A percentile compares a stretch with the other conserved stretches of the same genome.
Conservation (phyloP, 148 eudicot genomes). For the Chenopodium formosanum region DNA sequence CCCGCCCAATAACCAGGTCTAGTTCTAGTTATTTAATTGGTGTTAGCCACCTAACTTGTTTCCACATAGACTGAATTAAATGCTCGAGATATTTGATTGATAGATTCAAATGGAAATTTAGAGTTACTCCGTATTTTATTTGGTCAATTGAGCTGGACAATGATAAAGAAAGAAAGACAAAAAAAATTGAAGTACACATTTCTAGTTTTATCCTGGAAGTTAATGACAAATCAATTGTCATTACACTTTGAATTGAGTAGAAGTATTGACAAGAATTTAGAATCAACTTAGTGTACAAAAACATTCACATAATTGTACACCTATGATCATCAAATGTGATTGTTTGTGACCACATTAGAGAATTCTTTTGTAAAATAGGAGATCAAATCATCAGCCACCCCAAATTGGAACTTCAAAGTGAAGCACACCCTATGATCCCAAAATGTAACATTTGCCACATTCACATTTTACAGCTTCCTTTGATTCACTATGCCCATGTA, state of each 20-base stretch:
- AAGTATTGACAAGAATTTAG: background rate
- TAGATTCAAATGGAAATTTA: no score
- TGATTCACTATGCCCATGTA: background rate
- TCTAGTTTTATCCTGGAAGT: no score
- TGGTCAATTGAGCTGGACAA: background rate
- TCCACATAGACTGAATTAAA: no score
- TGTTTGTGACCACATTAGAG: background rate
- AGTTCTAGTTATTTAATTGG: no score
- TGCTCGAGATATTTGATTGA: no score
- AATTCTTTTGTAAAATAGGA: background rate
- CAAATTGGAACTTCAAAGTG: background rate
- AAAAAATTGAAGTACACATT: no score
- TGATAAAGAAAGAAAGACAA: background rate
- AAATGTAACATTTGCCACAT: background rate
- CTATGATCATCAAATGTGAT: background rate
- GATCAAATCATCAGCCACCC: background rate
- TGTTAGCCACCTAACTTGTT: no score
- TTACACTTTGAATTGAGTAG: no score
- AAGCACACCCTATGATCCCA: background rate
- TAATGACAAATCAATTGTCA: no score
- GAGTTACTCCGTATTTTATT: no score
- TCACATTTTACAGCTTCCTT: conserved; percentile 22
- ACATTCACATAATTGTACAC: conserved; percentile 1
- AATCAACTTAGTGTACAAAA: background rate
- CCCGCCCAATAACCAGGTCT: no score